Base-by-base conservation (phyloP, 2,329 filamentous ascomycete genomes). In the Hypocrella siamensis region DNA sequence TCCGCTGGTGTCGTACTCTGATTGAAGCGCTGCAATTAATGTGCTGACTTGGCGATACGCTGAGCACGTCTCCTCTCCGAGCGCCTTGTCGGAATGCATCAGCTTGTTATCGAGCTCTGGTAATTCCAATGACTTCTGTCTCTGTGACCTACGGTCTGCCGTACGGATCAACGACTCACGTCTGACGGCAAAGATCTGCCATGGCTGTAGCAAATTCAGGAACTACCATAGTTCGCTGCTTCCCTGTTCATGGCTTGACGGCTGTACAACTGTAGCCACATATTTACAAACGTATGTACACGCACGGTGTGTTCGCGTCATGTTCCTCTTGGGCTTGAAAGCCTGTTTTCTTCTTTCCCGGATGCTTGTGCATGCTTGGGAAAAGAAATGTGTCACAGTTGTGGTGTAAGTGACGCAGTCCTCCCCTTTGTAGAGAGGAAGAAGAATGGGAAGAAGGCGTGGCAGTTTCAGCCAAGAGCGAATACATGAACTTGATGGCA, bases 11-110 rank as follows among this genome's bases (percentile, higher is more conserved):
- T 46, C 49, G 2, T 55, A 50, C 3, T 3, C 45, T 56, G 40
- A 46, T 53, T 27, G 49, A 54, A 10, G 44, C 55, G 3, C 43
- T 56, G 3, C 52, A 56, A 28, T 52, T 54, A 31, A 53, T 56
- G 52, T 49, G 48, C 8, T 57, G 53, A 53, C 48, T 45, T 2
- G 56, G 51, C 17, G 52, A 52, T 2, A 42, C 43, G 2, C 41
- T 56, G 8, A 54, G 50, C 30, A 40, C 52, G 2, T 54, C 53
- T 2, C 53, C 53, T 50, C 55, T 30, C 46, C 46, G 0, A 45
- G 44, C 4, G 39, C 42, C 1, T 27, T 52, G 0, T 52, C 49
- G 0, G 52, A 56, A 31, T 48, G 47, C 14, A 38, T 40, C 6
- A 31, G 49, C 10, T 47, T 52, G 19, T 38, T 56, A 4, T 42